These are phyloP conservation scores for Saccharomycopsis sp. DNA, from an alignment of 805 yeast genomes.

Conservation along the genomic window DNA sequence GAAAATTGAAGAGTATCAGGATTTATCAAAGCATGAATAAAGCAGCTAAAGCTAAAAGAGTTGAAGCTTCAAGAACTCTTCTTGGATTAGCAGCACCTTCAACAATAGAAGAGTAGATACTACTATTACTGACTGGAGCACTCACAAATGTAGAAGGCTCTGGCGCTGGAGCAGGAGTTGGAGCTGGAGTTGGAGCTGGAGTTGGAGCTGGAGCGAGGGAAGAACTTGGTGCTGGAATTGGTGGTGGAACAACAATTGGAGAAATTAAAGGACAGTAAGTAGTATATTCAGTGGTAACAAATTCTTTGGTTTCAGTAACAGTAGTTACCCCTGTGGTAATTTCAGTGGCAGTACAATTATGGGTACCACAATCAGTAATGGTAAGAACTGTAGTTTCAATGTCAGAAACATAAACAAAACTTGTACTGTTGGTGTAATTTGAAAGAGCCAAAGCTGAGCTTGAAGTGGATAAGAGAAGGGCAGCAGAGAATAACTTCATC, in stretches of 20 bases:
- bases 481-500: constrained; percentile 12
- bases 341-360: constrained; percentile 15
- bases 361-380: constrained; percentile 21
- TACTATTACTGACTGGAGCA: not conserved
- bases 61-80: constrained; percentile 5
- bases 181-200: constrained; percentile 7
- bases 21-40: constrained; percentile 6
- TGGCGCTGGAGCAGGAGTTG: constrained; percentile 5
- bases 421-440: constrained; percentile 8
- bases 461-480: constrained; percentile 1
- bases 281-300: constrained; percentile 22
- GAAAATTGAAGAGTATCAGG: not conserved
- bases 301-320: constrained; percentile 21
- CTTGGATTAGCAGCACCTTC: constrained; percentile 13
- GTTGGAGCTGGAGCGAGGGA: constrained; percentile 8
- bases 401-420: constrained; percentile 12
- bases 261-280: constrained; percentile 22
- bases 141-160: not conserved
- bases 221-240: constrained; percentile 12
- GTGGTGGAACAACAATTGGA: constrained; percentile 1
- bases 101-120: constrained; percentile 10
- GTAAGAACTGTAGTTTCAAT: constrained; percentile 17
- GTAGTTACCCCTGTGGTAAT: constrained; percentile 23
- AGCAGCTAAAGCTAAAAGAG: constrained; percentile 14
- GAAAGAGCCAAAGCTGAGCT: not conserved